Evolutionary conservation across 2,329 filamentous ascomycete species (phyloP), one percentile per base, ranked within the genome.

Genomic region (Botrytis fragariae): DNA sequence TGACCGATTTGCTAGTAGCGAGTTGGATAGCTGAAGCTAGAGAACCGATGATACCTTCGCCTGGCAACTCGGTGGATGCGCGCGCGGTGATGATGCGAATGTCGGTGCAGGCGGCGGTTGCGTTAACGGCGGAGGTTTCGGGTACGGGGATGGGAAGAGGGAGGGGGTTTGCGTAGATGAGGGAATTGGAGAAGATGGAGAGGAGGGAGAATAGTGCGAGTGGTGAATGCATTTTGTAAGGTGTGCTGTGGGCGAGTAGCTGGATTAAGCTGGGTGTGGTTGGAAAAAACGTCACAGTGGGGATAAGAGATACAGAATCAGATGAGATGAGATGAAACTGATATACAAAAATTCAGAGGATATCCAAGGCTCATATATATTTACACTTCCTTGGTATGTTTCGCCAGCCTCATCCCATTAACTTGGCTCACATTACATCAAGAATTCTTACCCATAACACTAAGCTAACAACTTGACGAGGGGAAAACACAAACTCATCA

Each of bases 61-160:
- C 65, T 1, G 65, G 35, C 1, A 7, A 10, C 10, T 69, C 65
- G 37, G 67, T 69, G 35, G 67, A 69, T 37, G 67, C 67, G 35
- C 67, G 67, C 1, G 67, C 67, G 16, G 67, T 69, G 9, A 69
- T 69, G n/a, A 69, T 69, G 10, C 22, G 35, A 18, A 69, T 44
- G n/a, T 14, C 67, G 5, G 67, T 42, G 67, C 67, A 69, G n/a
- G 35, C 29, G 25, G 37, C 37, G 35, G 32, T 39, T 5, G 16
- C 3, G 35, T 69, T 57, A 9, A 29, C 22, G 25, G 35, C 35
- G 32, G 64, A 51, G 32, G 20, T 18, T 51, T 48, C 64, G 44
- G 63, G 29, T 37, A 37, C 20, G 29, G 63, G 63, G 7, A 35
- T 22, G 29, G 44, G 32, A 4, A 45, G 44, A 37, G 65, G 45